phyloP scores from a whole-genome alignment of 768 basidiomycete species.

The Mycena galopus region DNA sequence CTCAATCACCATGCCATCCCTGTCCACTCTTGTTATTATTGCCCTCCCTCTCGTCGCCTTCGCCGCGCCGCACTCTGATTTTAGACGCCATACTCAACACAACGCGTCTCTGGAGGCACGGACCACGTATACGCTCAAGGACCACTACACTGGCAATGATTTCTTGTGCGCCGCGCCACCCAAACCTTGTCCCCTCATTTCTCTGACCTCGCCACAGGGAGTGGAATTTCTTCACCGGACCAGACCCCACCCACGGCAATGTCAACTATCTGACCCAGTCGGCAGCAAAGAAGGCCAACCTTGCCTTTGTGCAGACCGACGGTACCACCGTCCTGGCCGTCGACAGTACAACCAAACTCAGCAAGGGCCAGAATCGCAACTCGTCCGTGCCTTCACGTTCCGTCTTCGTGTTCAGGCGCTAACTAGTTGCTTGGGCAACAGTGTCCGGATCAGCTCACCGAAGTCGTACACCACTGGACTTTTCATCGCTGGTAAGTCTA shows the following conservation, averaged over 20 bases:
- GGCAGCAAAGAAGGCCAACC: constrained; percentile 63
- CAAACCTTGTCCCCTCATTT: neutral
- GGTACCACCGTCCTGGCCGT: constrained; percentile 73
- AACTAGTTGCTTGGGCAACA: constrained; percentile 44
- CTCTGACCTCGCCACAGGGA: constrained; percentile 51
- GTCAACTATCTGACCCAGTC: constrained; percentile 69
- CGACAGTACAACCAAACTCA: constrained; percentile 65
- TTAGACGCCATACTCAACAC: constrained; percentile 13
- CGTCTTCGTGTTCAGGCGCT: constrained; percentile 13
- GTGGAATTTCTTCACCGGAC: constrained; percentile 74
- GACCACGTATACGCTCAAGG: constrained; percentile 34
- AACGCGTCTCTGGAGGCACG: constrained; percentile 22
- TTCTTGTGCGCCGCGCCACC: constrained; percentile 59
- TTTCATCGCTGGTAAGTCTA: constrained; percentile 72
- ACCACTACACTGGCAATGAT: constrained; percentile 55
- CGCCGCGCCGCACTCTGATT: constrained; percentile 15
- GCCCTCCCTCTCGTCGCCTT: constrained; percentile 30
- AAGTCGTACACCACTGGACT: constrained; percentile 75
- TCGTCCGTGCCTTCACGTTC: constrained; percentile 54
- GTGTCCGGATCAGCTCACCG: constrained; percentile 76
- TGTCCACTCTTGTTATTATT: constrained; percentile 28
- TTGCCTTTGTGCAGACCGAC: constrained; percentile 73
- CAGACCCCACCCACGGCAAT: constrained; percentile 79
- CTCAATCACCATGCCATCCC: constrained; percentile 23
- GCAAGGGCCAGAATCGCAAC: constrained; percentile 66